phyloP scores from a whole-genome alignment of 768 basidiomycete species.

The Phaffia australis region DNA sequence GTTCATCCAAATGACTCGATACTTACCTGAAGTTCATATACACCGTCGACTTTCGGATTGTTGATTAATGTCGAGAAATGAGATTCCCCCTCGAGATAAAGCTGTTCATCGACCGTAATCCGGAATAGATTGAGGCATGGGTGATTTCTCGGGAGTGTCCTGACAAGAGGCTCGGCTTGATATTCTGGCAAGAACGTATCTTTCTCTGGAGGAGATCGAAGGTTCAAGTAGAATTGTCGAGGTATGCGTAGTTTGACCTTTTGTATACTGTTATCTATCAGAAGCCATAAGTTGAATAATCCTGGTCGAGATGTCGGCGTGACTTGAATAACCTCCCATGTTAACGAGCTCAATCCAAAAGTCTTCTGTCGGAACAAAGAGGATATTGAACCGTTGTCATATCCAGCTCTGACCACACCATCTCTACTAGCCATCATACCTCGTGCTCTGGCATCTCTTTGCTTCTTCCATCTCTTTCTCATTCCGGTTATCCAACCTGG shows the following conservation, averaged over 20 bases:
- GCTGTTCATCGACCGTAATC: constrained; percentile 67
- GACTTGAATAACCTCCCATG: constrained; percentile 91
- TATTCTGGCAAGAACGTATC: constrained; percentile 64
- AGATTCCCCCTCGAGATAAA: constrained; percentile 71
- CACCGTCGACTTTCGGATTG: constrained; percentile 86
- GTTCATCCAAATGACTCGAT: not conserved
- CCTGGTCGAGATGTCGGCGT: constrained; percentile 59
- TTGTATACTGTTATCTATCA: constrained; percentile 65
- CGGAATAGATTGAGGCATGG: constrained; percentile 71
- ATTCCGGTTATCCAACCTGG: constrained; percentile 65
- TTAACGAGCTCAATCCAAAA: constrained; percentile 46
- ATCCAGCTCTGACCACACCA: constrained; percentile 30
- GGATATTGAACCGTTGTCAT: constrained; percentile 43
- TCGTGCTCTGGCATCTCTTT: constrained; percentile 41
- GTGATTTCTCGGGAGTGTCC: constrained; percentile 67
- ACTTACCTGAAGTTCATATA: constrained; percentile 80
- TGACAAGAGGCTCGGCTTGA: constrained; percentile 56
- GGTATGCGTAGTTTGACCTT: constrained; percentile 72
- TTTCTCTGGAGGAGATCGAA: constrained; percentile 45
- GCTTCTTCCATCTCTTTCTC: constrained; percentile 64
- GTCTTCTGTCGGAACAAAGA: constrained; percentile 59
- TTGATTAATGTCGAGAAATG: constrained; percentile 89
- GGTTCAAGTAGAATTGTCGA: constrained; percentile 85
- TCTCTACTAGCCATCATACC: constrained; percentile 19
- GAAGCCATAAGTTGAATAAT: constrained; percentile 79